Conservation (phyloP, 2,329 filamentous ascomycete species). For the Drechslerella coelobrocha region DNA sequence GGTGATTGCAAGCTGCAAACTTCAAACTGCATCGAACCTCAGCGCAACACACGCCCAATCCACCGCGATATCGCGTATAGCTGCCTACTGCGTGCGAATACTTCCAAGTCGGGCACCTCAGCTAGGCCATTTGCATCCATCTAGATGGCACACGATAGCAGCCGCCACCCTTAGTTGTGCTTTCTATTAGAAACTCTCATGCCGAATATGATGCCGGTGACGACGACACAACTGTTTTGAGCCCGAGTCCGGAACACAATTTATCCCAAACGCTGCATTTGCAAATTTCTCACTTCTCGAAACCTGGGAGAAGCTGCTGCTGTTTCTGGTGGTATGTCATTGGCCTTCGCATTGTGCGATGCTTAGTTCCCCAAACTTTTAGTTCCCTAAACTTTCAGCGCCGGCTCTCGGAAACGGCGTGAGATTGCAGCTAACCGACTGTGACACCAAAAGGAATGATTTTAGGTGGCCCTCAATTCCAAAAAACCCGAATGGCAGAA, state of each 20-base stretch:
- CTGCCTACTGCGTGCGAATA: background rate
- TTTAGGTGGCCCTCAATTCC: no score
- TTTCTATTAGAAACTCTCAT: conserved; percentile 4
- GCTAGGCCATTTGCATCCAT: background rate
- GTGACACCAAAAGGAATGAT: no score
- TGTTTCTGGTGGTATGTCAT: no score
- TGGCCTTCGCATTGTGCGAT: no score
- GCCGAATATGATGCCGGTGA: background rate
- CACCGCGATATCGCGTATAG: background rate
- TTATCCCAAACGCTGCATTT: background rate
- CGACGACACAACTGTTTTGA: background rate
- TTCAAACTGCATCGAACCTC: background rate
- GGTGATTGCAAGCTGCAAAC: no score
- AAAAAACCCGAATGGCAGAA: no score
- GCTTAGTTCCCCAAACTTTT: no score
- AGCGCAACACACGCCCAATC: background rate
- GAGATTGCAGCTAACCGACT: no score
- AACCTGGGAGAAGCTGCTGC: no score
- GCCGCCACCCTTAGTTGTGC: background rate
- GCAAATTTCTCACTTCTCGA: no score
- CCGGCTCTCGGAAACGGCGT: no score
- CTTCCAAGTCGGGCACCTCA: background rate
- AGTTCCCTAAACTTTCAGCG: no score
- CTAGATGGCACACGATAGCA: background rate
- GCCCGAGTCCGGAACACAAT: background rate